Percentiles rank a stretch among this genome's conserved stretches.
These are phyloP conservation scores for Marasmius fiardii DNA, from an alignment of 1,284 basidiomycete species.

Conservation along the genomic window DNA sequence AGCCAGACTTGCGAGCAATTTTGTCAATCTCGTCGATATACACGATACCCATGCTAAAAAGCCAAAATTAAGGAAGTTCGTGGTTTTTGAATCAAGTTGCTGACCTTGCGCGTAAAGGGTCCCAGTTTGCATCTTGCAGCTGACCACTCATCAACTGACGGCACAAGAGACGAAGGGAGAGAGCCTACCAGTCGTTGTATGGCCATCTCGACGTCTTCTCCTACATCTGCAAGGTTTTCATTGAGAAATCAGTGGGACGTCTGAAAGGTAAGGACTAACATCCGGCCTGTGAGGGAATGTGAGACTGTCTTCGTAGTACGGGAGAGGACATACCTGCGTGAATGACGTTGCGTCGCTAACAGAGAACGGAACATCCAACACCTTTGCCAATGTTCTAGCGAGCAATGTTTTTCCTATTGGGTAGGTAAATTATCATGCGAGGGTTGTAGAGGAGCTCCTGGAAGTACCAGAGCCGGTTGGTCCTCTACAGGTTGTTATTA, in stretches of 20 bases:
- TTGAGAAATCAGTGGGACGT: constrained; percentile 4
- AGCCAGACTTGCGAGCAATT: constrained; percentile 68
- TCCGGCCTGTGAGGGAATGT: constrained; percentile 53
- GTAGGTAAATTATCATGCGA: constrained; percentile 4
- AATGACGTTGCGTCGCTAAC: constrained; percentile 84
- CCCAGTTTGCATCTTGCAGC: constrained; percentile 85
- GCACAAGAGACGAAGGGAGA: neutral
- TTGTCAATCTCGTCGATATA: constrained; percentile 98
- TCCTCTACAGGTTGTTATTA: constrained; percentile 42
- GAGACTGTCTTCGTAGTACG: neutral
- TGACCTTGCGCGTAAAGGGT: constrained; percentile 77
- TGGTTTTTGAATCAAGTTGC: constrained; percentile 3
- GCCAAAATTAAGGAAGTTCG: constrained; percentile 12
- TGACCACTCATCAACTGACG: constrained; percentile 22
- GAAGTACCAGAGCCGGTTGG: constrained; percentile 76
- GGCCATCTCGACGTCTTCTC: constrained; percentile 91
- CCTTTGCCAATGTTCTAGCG: constrained; percentile 79
- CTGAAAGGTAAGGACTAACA: constrained; percentile 46
- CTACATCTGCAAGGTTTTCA: constrained; percentile 63
- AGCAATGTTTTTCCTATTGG: constrained; percentile 80
- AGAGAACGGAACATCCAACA: constrained; percentile 90
- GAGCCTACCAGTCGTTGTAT: constrained; percentile 72
- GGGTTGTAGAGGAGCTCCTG: neutral
- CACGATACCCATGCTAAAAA: constrained; percentile 78
- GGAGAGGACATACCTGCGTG: constrained; percentile 54